A percentile compares a stretch with the other conserved stretches of the same genome.
phyloP scores from a whole-genome alignment of 352 stramenopile species.

The Phytopythium vexans region DNA sequence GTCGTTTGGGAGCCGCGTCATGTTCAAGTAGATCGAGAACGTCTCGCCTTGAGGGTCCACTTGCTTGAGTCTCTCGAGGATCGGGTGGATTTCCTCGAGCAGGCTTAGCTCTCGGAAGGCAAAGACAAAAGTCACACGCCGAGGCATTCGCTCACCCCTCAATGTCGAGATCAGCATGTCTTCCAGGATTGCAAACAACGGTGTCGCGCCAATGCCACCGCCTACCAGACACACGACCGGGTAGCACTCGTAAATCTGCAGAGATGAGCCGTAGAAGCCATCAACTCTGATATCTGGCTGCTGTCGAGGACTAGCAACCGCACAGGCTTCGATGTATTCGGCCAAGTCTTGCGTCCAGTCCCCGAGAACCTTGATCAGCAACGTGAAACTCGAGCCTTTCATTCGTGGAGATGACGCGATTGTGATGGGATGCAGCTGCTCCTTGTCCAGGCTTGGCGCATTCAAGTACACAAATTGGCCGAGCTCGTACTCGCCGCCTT shows the following conservation, averaged over 20 bases:
- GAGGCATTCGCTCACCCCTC: background rate
- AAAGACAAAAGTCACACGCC: constrained; percentile 8
- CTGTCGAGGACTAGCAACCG: background rate
- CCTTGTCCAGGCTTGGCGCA: constrained; percentile 11
- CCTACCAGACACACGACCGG: constrained; percentile 9
- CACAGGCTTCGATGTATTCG: constrained; percentile 6
- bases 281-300: constrained; percentile 14
- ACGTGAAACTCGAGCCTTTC: constrained; percentile 8
- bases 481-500: constrained; percentile 4
- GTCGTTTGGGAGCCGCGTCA: constrained; percentile 2
- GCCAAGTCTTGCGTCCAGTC: constrained; percentile 14
- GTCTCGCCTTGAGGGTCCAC: background rate
- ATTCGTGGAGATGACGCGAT: constrained; percentile 17
- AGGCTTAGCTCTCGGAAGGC: constrained; percentile 12
- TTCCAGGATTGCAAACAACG: constrained; percentile 15
- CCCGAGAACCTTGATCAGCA: constrained; percentile 15
- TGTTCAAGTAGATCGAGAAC: constrained; percentile 2
- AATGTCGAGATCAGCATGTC: constrained; percentile 8
- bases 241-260: constrained; percentile 6
- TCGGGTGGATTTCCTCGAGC: constrained; percentile 7
- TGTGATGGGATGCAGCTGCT: constrained; percentile 25
- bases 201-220: constrained; percentile 7
- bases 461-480: constrained; percentile 19
- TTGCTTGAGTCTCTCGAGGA: constrained; percentile 6
- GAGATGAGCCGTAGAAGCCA: constrained; percentile 14